Percentiles rank a stretch among this genome's conserved stretches.
Evolutionary conservation across 805 yeast genomes (phyloP).

Genomic region (Yarrowia hollandica): DNA sequence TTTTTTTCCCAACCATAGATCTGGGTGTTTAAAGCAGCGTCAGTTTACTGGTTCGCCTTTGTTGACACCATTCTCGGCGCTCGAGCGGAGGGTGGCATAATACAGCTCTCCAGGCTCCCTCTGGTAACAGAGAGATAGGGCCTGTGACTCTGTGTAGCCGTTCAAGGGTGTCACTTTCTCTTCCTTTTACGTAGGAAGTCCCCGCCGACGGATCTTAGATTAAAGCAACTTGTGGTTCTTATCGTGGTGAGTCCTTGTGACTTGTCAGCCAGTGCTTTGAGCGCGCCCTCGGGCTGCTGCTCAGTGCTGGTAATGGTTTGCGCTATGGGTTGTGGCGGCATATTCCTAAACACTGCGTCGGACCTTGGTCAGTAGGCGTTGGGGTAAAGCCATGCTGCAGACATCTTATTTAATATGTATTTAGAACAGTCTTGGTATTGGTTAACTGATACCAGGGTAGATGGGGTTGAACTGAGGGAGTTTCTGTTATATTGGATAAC

Average conservation of each 20-base stretch:
- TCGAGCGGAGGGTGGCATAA: slow-evolving; percentile 31
- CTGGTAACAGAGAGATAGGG: slow-evolving; percentile 35
- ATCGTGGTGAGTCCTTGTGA: slow-evolving; percentile 17
- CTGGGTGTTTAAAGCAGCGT: slow-evolving; percentile 27
- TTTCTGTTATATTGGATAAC: neutral
- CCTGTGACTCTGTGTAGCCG: slow-evolving; percentile 32
- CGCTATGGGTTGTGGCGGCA: slow-evolving; percentile 68
- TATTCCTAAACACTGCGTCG: slow-evolving; percentile 99
- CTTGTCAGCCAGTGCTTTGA: slow-evolving; percentile 47
- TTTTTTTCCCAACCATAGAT: slow-evolving; percentile 21
- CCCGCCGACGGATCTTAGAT: slow-evolving; percentile 97
- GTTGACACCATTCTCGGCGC: slow-evolving; percentile 30
- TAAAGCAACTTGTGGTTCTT: slow-evolving; percentile 42
- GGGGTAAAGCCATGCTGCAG: slow-evolving; percentile 99
- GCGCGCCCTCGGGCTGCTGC: slow-evolving; percentile 40
- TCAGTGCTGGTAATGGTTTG: slow-evolving; percentile 66
- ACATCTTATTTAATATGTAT: slow-evolving; percentile 65
- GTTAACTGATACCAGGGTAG: no score
- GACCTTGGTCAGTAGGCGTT: slow-evolving; percentile 91
- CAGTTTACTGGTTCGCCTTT: slow-evolving; percentile 28
- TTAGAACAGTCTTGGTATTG: no score
- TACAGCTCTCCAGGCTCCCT: slow-evolving; percentile 36
- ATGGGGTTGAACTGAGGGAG: no score
- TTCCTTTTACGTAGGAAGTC: slow-evolving; percentile 48
- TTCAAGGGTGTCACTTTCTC: slow-evolving; percentile 30